Conservation (phyloP, 305 asterid species). For the Andrographis paniculata region DNA sequence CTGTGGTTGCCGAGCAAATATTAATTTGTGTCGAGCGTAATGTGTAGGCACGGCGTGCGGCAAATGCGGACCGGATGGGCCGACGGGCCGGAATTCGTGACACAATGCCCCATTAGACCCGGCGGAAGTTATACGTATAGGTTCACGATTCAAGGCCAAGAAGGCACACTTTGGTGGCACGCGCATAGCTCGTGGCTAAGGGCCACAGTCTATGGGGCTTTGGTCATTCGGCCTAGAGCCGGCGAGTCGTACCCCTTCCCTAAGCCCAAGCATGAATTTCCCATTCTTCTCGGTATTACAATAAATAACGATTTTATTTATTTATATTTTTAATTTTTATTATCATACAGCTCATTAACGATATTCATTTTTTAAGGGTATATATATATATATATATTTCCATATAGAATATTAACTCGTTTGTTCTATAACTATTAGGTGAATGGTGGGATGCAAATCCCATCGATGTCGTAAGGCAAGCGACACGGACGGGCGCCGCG, state of each 20-base stretch:
- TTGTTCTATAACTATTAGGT: conserved; percentile 26
- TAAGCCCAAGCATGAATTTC: conserved; percentile 52
- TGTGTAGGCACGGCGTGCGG: conserved; percentile 63
- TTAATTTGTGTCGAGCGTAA: background rate
- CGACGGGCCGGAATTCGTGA: conserved; percentile 81
- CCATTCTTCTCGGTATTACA: conserved; percentile 57
- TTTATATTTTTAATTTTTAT: no score
- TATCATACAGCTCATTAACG: no score
- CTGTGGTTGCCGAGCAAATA: no score
- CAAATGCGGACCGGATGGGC: conserved; percentile 82
- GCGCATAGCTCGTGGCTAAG: conserved; percentile 92
- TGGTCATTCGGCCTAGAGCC: conserved; percentile 48
- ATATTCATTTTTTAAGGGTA: no score
- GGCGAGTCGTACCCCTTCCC: conserved; percentile 66
- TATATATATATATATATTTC: background rate
- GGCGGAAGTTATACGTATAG: conserved; percentile 72
- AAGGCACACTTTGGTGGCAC: conserved; percentile 93
- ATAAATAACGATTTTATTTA: background rate
- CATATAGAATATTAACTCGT: conserved; percentile 6
- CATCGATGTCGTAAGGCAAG: conserved; percentile 40
- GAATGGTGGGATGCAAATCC: conserved; percentile 59
- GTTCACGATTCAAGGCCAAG: conserved; percentile 66
- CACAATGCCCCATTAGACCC: conserved; percentile 81
- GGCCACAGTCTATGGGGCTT: conserved; percentile 78
- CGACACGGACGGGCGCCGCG: conserved; percentile 39